Percentiles rank a stretch among this genome's conserved stretches.
phyloP scores from a whole-genome alignment of 2,329 filamentous ascomycete species.

The Helminthosporium solani region DNA sequence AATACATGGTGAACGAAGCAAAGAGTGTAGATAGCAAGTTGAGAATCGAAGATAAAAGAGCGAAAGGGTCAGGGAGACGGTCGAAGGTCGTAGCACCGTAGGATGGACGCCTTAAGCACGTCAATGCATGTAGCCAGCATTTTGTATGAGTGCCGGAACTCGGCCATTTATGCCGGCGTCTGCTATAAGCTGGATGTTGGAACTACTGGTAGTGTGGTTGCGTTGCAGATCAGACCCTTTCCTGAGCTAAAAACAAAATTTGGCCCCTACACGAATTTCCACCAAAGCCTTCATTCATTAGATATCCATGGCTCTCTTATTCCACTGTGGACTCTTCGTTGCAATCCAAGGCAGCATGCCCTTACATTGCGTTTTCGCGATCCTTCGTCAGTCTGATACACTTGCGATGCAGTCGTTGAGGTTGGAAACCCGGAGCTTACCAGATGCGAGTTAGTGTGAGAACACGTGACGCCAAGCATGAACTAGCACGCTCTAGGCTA shows the following conservation, averaged over 20 bases:
- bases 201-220: neutral
- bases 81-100: neutral
- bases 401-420: neutral
- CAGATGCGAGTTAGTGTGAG: neutral
- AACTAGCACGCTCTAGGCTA: neutral
- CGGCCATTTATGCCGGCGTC: no score
- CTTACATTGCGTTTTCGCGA: no score
- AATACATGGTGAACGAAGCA: constrained; percentile 7
- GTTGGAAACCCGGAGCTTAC: neutral
- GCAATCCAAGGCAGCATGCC: no score
- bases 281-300: no score
- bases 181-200: no score
- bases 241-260: no score
- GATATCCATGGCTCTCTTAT: no score
- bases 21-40: neutral
- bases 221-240: neutral
- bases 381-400: neutral
- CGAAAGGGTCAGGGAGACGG: neutral
- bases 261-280: no score
- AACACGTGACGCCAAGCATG: neutral
- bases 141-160: no score
- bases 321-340: no score
- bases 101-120: neutral
- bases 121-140: neutral
- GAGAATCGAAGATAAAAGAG: neutral